Base-by-base conservation (phyloP, 2,329 filamentous ascomycete species). In the Penicillium sp. region DNA sequence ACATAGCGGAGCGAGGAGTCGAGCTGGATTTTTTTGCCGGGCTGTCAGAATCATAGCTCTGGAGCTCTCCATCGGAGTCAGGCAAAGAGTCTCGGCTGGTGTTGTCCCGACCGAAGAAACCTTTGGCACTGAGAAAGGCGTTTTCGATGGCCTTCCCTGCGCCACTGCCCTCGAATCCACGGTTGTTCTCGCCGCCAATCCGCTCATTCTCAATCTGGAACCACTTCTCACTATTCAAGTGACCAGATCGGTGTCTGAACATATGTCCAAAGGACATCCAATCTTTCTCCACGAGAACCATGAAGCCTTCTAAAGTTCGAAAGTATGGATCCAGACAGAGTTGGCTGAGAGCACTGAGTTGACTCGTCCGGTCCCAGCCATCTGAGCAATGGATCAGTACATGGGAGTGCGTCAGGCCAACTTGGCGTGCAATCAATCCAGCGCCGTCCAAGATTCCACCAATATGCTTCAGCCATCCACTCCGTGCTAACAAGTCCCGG, bases 211-310 rank as follows among this genome's bases (percentile, higher is more conserved):
- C 87, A 17, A 87, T 79, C 13, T 80, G 76, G 60, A 98, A 98
- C 89, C 90, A 97, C 58, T 94, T 94, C 51, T 97, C 91, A 50
- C 87, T 87, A 58, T 83, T 88, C 39, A 97, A 70, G 54, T 86
- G 86, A 3, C 93, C 93, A 10, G 87, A 87, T n/a, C 93, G 83
- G 56, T 95, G 81, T 39, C 89, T 82, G 68, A 98, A 98, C 84
- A 95, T 96, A 67, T 98, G 91, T 2, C 93, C 93, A 68, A 96
- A 98, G 0, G 91, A 93, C 9, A 98, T 70, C 87, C 93, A 98
- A 60, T 98, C 93, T 64, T 98, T 98, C 66, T 98, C 93, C 2
- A 98, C 78, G 5, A 98, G 72, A 2, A 94, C 83, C 54, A 97
- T 90, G 64, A 97, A 98, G 1, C 93, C 93, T 53, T 96, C 86